Evolutionary conservation across 208 protist species (phyloP).

Genomic region (Trypanosoma rangeli): DNA sequence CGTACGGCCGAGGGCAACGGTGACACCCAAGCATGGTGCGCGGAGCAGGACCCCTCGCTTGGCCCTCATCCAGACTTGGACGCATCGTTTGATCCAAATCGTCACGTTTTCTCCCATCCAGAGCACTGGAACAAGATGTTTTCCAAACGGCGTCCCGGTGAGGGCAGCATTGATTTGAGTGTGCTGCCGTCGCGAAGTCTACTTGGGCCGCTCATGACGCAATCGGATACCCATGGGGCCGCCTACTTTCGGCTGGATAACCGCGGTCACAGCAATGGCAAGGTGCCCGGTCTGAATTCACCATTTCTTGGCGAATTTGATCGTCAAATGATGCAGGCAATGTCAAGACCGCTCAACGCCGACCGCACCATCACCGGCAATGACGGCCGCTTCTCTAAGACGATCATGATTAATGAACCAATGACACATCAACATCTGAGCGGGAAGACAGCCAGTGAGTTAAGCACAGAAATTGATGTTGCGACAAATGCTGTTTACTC

Average conservation of each 20-base stretch:
- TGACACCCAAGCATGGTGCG: constrained; percentile 47
- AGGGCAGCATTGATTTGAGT: constrained; percentile 75
- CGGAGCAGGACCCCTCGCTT: constrained; percentile 66
- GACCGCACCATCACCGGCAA: constrained; percentile 78
- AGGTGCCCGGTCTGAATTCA: constrained; percentile 83
- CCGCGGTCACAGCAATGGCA: constrained; percentile 60
- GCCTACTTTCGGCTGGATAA: constrained; percentile 72
- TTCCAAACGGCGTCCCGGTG: constrained; percentile 79
- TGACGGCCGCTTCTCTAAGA: constrained; percentile 87
- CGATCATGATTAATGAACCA: constrained; percentile 88
- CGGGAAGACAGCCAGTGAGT: constrained; percentile 57
- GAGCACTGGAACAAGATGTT: constrained; percentile 93
- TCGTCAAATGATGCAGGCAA: constrained; percentile 89
- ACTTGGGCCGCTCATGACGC: constrained; percentile 68
- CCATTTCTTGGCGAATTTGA: constrained; percentile 87
- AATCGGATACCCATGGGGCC: constrained; percentile 66
- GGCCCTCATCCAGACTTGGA: constrained; percentile 58
- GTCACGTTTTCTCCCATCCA: constrained; percentile 80
- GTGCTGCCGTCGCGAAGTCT: constrained; percentile 70
- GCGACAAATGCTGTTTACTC: constrained; percentile 87
- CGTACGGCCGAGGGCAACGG: constrained; percentile 1
- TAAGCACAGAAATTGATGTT: constrained; percentile 65
- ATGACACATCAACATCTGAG: constrained; percentile 73
- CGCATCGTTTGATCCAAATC: constrained; percentile 73
- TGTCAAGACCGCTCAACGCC: constrained; percentile 77